phyloP scores from a whole-genome alignment of 495 filamentous ascomycete species.

The Xylaria telfairii region DNA sequence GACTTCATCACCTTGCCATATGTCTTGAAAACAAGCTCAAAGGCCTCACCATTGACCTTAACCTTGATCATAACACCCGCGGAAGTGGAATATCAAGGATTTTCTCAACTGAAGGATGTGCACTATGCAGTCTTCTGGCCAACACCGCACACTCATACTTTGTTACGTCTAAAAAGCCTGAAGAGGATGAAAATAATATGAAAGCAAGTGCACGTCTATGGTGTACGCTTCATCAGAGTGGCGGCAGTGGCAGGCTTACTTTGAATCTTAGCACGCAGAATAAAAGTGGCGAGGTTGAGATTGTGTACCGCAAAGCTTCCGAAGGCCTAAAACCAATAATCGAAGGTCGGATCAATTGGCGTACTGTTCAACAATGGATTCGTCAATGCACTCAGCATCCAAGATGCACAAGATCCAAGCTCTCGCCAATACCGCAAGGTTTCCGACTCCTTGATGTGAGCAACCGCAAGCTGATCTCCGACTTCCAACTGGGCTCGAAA shows the following conservation, averaged over 20 bases:
- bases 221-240: background rate
- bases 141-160: background rate
- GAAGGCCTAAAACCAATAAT: background rate
- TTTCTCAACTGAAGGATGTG: background rate
- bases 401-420: background rate
- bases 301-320: background rate
- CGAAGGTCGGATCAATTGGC: background rate
- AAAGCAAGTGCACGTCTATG: background rate
- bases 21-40: background rate
- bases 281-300: background rate
- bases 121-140: constrained; percentile 10
- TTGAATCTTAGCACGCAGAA: background rate
- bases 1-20: constrained; percentile 13
- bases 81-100: constrained; percentile 15
- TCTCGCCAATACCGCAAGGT: background rate
- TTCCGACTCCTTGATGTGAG: constrained; percentile 2
- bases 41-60: background rate
- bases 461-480: background rate
- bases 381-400: background rate
- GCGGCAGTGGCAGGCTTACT: background rate
- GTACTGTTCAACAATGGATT: constrained; percentile 2
- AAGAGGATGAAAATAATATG: background rate
- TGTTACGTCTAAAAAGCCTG: background rate
- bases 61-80: background rate
- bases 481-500: background rate